Conservation (phyloP, 139 green algal species). For the Penium margaritaceum region DNA sequence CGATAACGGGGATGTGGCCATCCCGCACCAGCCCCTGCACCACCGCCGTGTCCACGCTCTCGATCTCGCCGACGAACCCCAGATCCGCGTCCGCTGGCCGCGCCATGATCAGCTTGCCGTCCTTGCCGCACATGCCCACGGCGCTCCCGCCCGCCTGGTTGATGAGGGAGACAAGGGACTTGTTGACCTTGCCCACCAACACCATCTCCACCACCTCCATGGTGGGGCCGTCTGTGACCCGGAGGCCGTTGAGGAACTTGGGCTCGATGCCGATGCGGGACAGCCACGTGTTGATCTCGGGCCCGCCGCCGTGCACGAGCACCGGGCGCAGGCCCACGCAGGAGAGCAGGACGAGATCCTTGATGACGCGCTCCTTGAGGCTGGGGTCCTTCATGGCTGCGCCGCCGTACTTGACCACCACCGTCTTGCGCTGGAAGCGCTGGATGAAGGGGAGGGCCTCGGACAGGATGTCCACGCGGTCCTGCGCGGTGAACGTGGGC, state of each 20-base stretch:
- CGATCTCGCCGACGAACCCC: slow-evolving; percentile 91
- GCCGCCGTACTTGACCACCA: slow-evolving; percentile 98
- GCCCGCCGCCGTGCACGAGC: slow-evolving; percentile 93
- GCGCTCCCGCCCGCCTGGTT: slow-evolving; percentile 80
- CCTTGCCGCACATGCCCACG: slow-evolving; percentile 94
- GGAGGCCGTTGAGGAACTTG: slow-evolving; percentile 90
- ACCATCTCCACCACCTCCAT: slow-evolving; percentile 99
- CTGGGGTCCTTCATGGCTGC: slow-evolving; percentile 87
- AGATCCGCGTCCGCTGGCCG: slow-evolving; percentile 36
- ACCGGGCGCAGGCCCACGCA: slow-evolving; percentile 84
- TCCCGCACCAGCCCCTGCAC: slow-evolving; percentile 65
- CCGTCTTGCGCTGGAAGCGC: slow-evolving; percentile 67
- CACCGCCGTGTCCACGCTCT: slow-evolving; percentile 65
- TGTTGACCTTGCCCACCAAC: slow-evolving; percentile 92
- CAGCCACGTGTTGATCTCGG: slow-evolving; percentile 98
- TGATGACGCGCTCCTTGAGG: slow-evolving; percentile 82
- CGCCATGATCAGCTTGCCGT: slow-evolving; percentile 75
- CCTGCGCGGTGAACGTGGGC: slow-evolving; percentile 11
- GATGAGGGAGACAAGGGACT: slow-evolving; percentile 90
- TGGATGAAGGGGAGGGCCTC: slow-evolving; percentile 93
- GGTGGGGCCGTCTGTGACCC: slow-evolving; percentile 87
- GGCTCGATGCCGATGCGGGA: slow-evolving; percentile 77
- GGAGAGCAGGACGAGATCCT: slow-evolving; percentile 87
- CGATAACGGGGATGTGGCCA: slow-evolving; percentile 87
- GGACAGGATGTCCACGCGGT: slow-evolving; percentile 63